phyloP scores from a whole-genome alignment of 768 basidiomycete species.

The Auricularia cornea region DNA sequence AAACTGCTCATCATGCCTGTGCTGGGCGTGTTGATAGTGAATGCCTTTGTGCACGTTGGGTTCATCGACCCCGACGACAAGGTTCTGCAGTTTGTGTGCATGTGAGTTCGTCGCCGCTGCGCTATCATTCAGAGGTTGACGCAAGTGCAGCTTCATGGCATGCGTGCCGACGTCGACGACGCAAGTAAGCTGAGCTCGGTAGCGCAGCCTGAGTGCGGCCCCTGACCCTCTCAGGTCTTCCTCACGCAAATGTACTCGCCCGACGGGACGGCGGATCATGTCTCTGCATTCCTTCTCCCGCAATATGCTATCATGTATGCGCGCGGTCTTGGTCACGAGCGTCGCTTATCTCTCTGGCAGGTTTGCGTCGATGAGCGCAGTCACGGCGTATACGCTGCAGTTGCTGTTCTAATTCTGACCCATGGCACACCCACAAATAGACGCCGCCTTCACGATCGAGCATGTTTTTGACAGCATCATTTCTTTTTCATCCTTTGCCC shows the following conservation, averaged over 20 bases:
- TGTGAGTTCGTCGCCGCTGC: conserved; percentile 34
- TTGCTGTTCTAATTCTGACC: conserved; percentile 23
- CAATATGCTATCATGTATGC: conserved; percentile 34
- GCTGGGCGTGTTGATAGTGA: conserved; percentile 49
- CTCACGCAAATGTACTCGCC: conserved; percentile 61
- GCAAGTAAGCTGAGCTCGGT: conserved; percentile 38
- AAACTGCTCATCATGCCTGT: conserved; percentile 53
- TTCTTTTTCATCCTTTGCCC: too few relatives aligned
- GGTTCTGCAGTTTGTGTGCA: conserved; percentile 58
- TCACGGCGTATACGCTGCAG: conserved; percentile 30
- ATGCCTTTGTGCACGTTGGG: conserved; percentile 33
- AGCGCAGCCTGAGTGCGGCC: too few relatives aligned
- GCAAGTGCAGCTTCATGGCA: conserved; percentile 39
- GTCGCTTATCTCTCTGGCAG: background rate
- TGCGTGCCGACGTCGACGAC: conserved; percentile 55
- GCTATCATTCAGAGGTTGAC: background rate
- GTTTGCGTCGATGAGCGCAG: conserved; percentile 27
- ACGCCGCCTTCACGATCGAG: too few relatives aligned
- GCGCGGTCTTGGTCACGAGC: too few relatives aligned
- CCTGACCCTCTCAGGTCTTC: conserved; percentile 26
- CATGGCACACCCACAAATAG: background rate
- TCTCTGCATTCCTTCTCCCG: conserved; percentile 56
- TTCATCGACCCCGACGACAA: conserved; percentile 45
- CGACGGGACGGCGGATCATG: conserved; percentile 53
- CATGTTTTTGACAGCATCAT: too few relatives aligned